Base-by-base conservation (phyloP, 23 red algal species). In the Gracilaria vermiculophylla region DNA sequence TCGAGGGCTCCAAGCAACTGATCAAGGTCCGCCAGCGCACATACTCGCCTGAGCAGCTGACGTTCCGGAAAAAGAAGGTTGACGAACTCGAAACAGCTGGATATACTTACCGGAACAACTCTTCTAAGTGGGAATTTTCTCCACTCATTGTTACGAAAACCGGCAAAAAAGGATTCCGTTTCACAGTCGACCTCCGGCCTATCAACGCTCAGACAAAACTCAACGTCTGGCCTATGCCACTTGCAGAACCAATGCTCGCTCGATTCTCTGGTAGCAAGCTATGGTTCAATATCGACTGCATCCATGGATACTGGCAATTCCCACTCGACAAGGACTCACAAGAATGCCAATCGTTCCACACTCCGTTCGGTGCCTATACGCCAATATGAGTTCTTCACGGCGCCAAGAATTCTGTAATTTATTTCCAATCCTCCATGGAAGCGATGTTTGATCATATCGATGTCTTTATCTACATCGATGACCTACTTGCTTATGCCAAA, bases 251-350 rank as follows among this genome's bases (percentile, higher is more conserved):
- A 3, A 40, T 15, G 27, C 33, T 77, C 2, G 64, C 72, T 45
- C 32, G 47, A 24, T 6, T 80, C 41, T 20, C 75, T 24, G 41
- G 75, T 29, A 58, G 45, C 7, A 60, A 21, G 5, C 4, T 52
- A 8, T 83, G 66, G 5, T 52, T 31, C 51, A 83, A 83, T 6
- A 66, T 83, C 6, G 79, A 83, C 25, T 5, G 66, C 5, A 31
- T 31, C 40, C 53, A 83, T 53, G 79, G 53, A 9, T 83, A 83
- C 43, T 83, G 79, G 79, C 79, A 83, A 65, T 17, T 83, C 52
- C 33, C 79, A 33, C 45, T 83, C 12, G 15, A 5, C 12, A 11
- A 21, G n/a, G 34, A 33, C 6, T 83, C 79, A 19, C 79, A 83
- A 37, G 33, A 83, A 65, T 28, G 65, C 5, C 65, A 65, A 53